A percentile compares a stretch with the other conserved stretches of the same genome.
These are phyloP conservation scores for Dictyostelium firmibasis DNA, from an alignment of 78 protist genomes.

Conservation along the genomic window DNA sequence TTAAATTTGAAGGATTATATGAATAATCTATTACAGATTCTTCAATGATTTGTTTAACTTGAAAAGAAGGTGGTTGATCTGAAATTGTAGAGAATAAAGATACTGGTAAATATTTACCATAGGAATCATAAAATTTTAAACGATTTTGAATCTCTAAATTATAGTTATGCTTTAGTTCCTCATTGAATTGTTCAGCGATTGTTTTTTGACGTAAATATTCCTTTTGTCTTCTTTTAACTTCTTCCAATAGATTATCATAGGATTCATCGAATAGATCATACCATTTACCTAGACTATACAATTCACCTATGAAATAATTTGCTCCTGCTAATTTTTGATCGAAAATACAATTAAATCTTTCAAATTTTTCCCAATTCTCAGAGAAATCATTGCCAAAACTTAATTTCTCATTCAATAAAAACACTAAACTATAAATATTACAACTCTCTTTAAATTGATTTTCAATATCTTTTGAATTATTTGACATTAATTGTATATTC, in stretches of 20 bases:
- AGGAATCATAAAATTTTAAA: conserved; percentile 10
- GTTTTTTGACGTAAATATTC: conserved; percentile 1
- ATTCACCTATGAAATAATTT: not conserved
- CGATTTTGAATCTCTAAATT: not conserved
- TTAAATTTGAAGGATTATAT: not conserved
- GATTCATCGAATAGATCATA: not conserved
- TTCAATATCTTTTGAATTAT: not conserved
- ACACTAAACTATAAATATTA: not conserved
- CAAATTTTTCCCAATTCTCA: conserved; percentile 6
- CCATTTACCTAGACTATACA: not conserved
- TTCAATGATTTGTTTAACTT: not conserved
- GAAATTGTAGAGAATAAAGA: not conserved
- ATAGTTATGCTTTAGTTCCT: not conserved
- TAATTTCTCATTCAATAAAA: not conserved
- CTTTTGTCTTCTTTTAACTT: not conserved
- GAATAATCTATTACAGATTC: not conserved
- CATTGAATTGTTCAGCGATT: not conserved
- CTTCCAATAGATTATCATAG: not conserved
- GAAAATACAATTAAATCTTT: not conserved
- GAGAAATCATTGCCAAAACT: not conserved
- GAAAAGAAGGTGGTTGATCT: not conserved
- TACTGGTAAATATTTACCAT: conserved; percentile 29
- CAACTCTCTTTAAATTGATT: not conserved
- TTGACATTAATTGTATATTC: not conserved
- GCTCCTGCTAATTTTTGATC: not conserved